phyloP scores from a whole-genome alignment of 495 filamentous ascomycete genomes.

The Xylona heveae region DNA sequence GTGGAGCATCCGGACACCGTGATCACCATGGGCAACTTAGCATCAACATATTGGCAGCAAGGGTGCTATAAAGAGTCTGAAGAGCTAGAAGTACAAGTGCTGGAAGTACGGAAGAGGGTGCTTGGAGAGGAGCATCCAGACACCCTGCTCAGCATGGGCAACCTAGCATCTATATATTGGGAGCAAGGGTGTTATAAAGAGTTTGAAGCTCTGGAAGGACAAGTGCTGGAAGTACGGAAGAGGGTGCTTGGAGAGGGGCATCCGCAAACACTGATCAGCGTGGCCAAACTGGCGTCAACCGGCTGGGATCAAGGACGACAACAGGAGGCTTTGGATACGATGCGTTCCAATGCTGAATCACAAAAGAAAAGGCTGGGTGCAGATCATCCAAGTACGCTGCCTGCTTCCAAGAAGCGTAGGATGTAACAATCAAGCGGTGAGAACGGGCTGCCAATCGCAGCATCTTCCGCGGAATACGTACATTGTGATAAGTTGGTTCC shows the following conservation, averaged over 20 bases:
- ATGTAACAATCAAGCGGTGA: too few species aligned
- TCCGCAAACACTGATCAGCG: too few species aligned
- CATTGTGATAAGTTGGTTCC: too few species aligned
- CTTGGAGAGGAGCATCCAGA: constrained; percentile 4
- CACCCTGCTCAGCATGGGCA: constrained; percentile 4
- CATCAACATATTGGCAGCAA: constrained; percentile 5
- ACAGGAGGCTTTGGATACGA: too few species aligned
- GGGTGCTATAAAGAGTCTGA: constrained; percentile 3
- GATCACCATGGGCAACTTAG: constrained; percentile 6
- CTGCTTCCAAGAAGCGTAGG: too few species aligned
- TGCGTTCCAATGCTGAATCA: too few species aligned
- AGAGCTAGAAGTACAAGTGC: constrained; percentile 4
- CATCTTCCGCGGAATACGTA: too few species aligned
- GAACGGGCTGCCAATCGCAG: too few species aligned
- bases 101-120: constrained; percentile 4
- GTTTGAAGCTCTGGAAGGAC: not conserved
- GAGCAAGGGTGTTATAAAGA: not conserved
- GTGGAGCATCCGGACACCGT: constrained; percentile 8
- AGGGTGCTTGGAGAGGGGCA: constrained; percentile 5
- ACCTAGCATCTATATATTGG: not conserved
- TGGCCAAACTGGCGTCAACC: constrained; percentile 2
- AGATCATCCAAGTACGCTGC: too few species aligned
- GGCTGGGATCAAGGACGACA: not conserved
- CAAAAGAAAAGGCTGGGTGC: too few species aligned
- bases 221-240: constrained; percentile 2